Base-by-base conservation (phyloP, 2,329 filamentous ascomycete genomes). In the Aspergillus glaucus region DNA sequence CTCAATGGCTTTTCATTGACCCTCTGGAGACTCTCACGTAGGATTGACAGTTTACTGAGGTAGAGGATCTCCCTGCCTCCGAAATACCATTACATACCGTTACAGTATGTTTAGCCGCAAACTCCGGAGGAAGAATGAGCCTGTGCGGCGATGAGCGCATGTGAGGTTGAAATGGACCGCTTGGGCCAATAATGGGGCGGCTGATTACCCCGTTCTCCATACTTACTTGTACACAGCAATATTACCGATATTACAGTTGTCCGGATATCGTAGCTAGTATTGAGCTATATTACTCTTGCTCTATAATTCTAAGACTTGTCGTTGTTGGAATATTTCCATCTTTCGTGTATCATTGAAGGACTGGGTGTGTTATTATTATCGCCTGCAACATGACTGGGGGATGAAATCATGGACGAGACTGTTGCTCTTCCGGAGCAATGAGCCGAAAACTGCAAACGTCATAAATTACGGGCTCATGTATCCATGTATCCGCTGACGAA, bases 381-480 rank as follows among this genome's bases (percentile, higher is more conserved):
- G 49, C 42, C 50, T 53, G 47, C 45, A 51, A 48, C 49, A 45
- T 48, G 51, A 60, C 43, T 60, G 54, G 56, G 40, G 37, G 49
- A 55, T 41, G 8, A 19, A 40, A 19, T 19, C 37, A 40, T 40
- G 19, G 34, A 17, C 34, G 14, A 36, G 7, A 15, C 34, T 17
- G 7, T 28, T n/a, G 7, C 22, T 45, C 26, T 46, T 50, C 53
- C 57, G 58, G 58, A 56, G 55, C 45, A 53, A 53, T 46, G 54
- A 59, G 56, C 59, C 57, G 60, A 58, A 51, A 51, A 47, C 49
- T 56, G 55, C 50, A 54, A 59, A 61, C 62, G 61, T 64, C 61
- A 63, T 64, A 61, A 55, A 63, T 59, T 62, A 61, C 55, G 45
- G 9, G 42, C 43, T 36, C 45, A 45, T 51, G 39, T 50, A 52